Base-by-base conservation (phyloP, 208 protist genomes). In the Lotmaria passim region DNA sequence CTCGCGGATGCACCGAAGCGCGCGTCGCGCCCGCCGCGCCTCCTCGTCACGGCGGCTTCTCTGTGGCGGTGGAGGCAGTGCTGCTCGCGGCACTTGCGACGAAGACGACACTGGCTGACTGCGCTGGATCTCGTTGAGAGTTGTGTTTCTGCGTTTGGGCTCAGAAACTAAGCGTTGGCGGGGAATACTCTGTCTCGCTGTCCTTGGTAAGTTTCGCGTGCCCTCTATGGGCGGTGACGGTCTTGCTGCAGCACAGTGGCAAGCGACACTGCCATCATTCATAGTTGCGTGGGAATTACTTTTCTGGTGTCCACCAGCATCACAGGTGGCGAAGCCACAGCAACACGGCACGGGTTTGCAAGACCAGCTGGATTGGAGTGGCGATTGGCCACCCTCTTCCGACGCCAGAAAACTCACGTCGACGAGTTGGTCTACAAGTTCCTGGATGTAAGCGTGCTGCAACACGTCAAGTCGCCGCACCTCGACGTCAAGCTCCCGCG, bases 1-100 rank as follows among this genome's bases (percentile, higher is more conserved):
- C 39, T 76, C 70, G 31, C 60, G 70, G 31, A 76, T 39, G 26
- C 44, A 41, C 30, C 43, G 70, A 41, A 76, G 47, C 15, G 70
- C 70, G 31, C 30, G 41, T 24, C 39, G 70, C 28, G 55, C 70
- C 30, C 70, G 70, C 24, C 28, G 62, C 24, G 44, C 24, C 44
- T 39, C 62, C 44, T 51, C 46, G 10, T 23, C 51, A 38, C 24
- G 26, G 23, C 62, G 44, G 14, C 31, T 63, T 38, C 23, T 53
- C 36, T n/a, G 47, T n/a, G 66, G 36, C 21, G 28, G 19, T 26
- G 46, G 66, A 15, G 30, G 31, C 11, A 38, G 38, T 34, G 41
- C 28, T 34, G 51, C 21, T 44, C 28, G 66, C 33, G 34, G 30
- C 6, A 23, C 34, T 33, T 28, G 11, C n/a, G 43, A 47, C 6